Percentiles rank a stretch among this genome's conserved stretches.
These are phyloP conservation scores for Zopfia rhizophila DNA, from an alignment of 2,329 filamentous ascomycete species.

Conservation along the genomic window DNA sequence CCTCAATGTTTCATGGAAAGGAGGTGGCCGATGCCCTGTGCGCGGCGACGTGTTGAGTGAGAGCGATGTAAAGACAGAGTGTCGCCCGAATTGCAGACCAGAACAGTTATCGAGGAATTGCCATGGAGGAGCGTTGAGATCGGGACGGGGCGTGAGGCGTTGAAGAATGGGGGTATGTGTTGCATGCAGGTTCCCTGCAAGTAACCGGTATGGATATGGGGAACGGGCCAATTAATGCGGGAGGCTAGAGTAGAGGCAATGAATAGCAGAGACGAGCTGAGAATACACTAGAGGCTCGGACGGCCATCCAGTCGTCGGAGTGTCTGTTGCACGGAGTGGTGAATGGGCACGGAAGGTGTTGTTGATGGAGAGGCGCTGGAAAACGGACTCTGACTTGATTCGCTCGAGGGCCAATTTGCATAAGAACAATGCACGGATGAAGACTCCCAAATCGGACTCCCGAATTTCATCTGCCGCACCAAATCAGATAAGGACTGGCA, in stretches of 20 bases:
- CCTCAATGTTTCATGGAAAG: slow-evolving; percentile 8
- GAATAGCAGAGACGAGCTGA: slow-evolving; percentile 31
- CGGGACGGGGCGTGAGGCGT: slow-evolving; percentile 17
- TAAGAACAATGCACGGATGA: slow-evolving; percentile 7
- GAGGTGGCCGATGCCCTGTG: slow-evolving; percentile 2
- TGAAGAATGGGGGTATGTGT: slow-evolving; percentile 35
- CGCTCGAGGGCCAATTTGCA: slow-evolving; percentile 10
- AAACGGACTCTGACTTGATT: slow-evolving; percentile 3
- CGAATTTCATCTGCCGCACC: not conserved
- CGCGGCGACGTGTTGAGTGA: not conserved
- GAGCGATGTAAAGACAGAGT: not conserved
- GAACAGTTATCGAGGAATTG: slow-evolving; percentile 8
- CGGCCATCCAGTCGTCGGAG: slow-evolving; percentile 31
- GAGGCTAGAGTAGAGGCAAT: slow-evolving; percentile 25
- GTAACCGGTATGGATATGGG: slow-evolving; percentile 22
- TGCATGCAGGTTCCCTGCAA: slow-evolving; percentile 32
- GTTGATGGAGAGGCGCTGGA: not conserved
- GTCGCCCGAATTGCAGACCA: not conserved
- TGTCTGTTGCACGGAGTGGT: slow-evolving; percentile 1
- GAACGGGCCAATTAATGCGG: slow-evolving; percentile 32
- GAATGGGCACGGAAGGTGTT: slow-evolving; percentile 3
- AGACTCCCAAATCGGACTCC: slow-evolving; percentile 1
- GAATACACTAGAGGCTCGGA: slow-evolving; percentile 26
- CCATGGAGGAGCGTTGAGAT: slow-evolving; percentile 11
- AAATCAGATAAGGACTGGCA: slow-evolving; percentile 10